Conservation (phyloP, 2,329 filamentous ascomycete species). For the Colletotrichum tanaceti region DNA sequence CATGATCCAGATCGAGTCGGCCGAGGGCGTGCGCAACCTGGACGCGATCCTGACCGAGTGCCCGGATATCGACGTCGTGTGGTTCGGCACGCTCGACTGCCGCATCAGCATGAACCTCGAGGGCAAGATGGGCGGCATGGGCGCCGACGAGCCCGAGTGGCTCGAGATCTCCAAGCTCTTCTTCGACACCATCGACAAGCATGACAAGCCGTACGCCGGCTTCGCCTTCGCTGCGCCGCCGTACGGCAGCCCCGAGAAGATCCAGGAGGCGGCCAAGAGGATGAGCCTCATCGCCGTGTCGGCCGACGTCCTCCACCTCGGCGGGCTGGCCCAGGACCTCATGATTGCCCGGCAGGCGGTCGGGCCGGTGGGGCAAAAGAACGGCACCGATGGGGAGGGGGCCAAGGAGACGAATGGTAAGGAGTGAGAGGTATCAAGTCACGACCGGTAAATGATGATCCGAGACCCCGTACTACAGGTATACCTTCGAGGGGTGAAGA, state of each 20-base stretch:
- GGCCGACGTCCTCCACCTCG: constrained; percentile 45
- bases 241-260: constrained; percentile 43
- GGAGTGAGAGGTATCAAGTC: background rate
- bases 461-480: background rate
- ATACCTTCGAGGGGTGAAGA: constrained; percentile 9
- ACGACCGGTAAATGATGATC: background rate
- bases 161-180: constrained; percentile 52
- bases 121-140: constrained; percentile 47
- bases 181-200: constrained; percentile 55
- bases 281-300: constrained; percentile 44
- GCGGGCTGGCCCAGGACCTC: constrained; percentile 43
- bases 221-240: constrained; percentile 47
- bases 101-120: constrained; percentile 58
- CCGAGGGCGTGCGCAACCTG: constrained; percentile 58
- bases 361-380: constrained; percentile 21
- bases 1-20: constrained; percentile 60
- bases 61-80: constrained; percentile 60
- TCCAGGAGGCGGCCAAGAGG: constrained; percentile 45
- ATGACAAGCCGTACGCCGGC: constrained; percentile 56
- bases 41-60: constrained; percentile 60
- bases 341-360: constrained; percentile 17
- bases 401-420: constrained; percentile 9
- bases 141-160: constrained; percentile 56
- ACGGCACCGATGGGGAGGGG: constrained; percentile 12
- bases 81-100: constrained; percentile 58